phyloP scores from a whole-genome alignment of 148 eudicot species.

The Bassia scoparia region DNA sequence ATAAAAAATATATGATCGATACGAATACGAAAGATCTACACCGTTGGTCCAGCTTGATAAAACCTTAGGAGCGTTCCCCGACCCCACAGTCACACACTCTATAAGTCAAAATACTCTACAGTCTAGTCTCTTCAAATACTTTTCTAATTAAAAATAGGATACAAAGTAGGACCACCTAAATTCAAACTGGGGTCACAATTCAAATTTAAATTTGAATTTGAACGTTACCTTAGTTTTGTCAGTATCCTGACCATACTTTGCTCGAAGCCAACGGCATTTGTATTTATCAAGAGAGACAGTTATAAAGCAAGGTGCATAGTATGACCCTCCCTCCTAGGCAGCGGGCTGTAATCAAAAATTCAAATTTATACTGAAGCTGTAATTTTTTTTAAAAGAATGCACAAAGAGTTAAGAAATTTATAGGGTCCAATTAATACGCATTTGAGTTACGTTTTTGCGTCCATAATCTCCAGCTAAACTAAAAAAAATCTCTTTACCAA shows the following conservation, averaged over 20 bases:
- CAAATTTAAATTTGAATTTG: slow-evolving; percentile 3
- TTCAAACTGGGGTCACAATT: background rate
- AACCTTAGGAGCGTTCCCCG: background rate
- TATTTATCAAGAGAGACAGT: background rate
- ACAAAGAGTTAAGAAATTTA: no score
- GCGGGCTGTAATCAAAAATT: no score
- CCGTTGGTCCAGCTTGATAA: background rate
- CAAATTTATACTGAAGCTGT: no score
- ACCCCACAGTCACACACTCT: background rate
- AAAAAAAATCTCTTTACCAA: no score
- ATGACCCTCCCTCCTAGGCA: no score
- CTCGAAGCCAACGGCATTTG: slow-evolving; percentile 1
- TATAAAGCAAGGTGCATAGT: no score
- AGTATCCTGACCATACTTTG: background rate
- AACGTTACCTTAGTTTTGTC: background rate
- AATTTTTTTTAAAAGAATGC: no score
- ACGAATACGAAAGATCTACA: background rate
- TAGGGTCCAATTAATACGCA: no score
- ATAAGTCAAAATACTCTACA: background rate
- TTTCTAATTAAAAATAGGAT: no score
- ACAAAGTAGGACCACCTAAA: background rate
- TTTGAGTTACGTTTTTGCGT: no score
- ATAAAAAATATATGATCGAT: background rate
- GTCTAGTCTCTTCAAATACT: background rate
- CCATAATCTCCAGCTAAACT: no score